Evolutionary conservation across 257 asterid species (phyloP), one percentile per base, ranked within the genome.

Genomic region (Salvia rosmarinus): DNA sequence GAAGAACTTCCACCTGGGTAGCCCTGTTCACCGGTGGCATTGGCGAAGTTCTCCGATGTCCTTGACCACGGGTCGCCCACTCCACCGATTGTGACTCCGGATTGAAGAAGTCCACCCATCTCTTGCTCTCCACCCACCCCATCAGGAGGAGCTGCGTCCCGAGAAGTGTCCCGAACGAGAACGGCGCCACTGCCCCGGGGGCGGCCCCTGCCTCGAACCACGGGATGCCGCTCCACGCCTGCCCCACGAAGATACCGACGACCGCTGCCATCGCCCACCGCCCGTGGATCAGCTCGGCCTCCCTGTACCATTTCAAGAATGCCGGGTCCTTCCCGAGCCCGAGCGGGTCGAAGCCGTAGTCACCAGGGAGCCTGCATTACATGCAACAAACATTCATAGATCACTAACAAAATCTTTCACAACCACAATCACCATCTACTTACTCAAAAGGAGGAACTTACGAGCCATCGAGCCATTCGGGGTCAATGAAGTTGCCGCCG

Each of bases 391-490:
- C 13, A 25, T 25, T 25, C 30, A 25, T 25, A 25, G 30, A 25
- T 25, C 30, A 25, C 30, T 25, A 25, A 25, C 30, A 25, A 25
- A 25, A 25, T 25, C 30, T 25, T 25, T 25, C 30, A 25, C 30
- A 25, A 25, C 30, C 30, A 25, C 30, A 25, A 25, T 25, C 30
- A 25, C 3, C 30, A 25, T 25, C 30, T 25, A 25, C 30, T 25
- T 25, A 25, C 30, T 25, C 30, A 25, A 25, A 25, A 25, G 30
- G 30, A 25, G 30, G 14, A 39, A 86, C 96, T 81, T 88, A 94
- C 99, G 99, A 94, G 85, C 99, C 99, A 82, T 94, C 99, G 66
- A 94, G 99, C 96, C 96, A 89, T 68, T 91, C 99, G 0, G 97
- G 99, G 82, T 94, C 91, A 61, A 85, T 44, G 13, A 94, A 64